phyloP scores from a whole-genome alignment of 169 alveolate genomes.

The Babesia divergens region DNA sequence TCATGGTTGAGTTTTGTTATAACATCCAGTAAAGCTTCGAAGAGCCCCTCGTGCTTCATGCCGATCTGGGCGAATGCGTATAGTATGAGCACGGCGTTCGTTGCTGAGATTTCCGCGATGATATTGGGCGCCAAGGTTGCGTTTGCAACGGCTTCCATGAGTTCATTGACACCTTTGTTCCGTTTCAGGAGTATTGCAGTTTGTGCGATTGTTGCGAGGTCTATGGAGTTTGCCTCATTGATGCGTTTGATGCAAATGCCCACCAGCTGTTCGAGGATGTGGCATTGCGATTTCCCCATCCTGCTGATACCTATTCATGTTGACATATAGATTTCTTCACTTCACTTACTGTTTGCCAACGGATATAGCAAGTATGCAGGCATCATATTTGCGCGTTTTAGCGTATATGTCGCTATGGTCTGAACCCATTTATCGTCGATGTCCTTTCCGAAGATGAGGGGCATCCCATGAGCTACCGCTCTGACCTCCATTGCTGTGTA shows the following conservation, averaged over 20 bases:
- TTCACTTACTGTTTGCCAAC: conserved; percentile 44
- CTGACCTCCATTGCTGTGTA: conserved; percentile 59
- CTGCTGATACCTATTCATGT: conserved; percentile 20
- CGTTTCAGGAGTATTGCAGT: conserved; percentile 36
- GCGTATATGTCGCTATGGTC: conserved; percentile 33
- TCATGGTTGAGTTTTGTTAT: conserved; percentile 24
- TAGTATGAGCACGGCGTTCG: conserved; percentile 52
- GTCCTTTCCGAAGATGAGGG: conserved; percentile 31
- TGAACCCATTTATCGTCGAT: conserved; percentile 20
- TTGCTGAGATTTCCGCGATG: conserved; percentile 51
- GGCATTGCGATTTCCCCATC: conserved; percentile 30
- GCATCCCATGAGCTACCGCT: conserved; percentile 46
- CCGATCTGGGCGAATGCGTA: conserved; percentile 49
- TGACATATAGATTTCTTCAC: neutral
- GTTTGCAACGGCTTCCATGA: conserved; percentile 23
- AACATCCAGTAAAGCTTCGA: neutral
- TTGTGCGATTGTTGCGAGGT: conserved; percentile 59
- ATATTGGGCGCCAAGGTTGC: neutral
- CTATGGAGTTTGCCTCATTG: conserved; percentile 61
- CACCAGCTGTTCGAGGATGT: conserved; percentile 22
- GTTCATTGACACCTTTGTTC: neutral
- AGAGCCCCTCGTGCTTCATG: conserved; percentile 10
- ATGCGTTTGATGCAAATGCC: conserved; percentile 20
- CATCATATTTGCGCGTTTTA: conserved; percentile 48
- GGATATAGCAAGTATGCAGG: conserved; percentile 54